Conservation (phyloP, 768 basidiomycete species). For the Suillus americanus region DNA sequence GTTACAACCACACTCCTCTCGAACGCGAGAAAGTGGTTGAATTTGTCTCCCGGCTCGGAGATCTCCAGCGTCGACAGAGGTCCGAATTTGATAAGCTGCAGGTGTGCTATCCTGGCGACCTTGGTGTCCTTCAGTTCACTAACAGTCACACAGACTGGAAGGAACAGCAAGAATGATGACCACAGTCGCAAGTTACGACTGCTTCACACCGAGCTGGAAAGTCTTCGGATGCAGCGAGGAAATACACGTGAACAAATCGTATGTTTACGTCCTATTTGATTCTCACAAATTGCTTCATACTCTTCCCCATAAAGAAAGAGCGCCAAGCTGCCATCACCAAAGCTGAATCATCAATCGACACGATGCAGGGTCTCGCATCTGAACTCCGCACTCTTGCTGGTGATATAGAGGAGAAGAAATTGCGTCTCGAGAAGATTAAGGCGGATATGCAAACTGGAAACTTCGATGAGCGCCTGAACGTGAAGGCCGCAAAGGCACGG, state of each 20-base stretch:
- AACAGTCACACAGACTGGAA: conserved; percentile 41
- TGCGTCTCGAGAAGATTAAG: conserved; percentile 59
- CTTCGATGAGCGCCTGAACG: conserved; percentile 61
- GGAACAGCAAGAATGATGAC: conserved; percentile 56
- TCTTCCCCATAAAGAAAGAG: conserved; percentile 38
- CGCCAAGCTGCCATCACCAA: conserved; percentile 49
- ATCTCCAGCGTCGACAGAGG: conserved; percentile 63
- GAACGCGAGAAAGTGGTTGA: conserved; percentile 71
- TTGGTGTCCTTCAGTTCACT: background rate
- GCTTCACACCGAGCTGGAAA: conserved; percentile 54
- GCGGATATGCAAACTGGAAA: conserved; percentile 56
- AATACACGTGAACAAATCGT: conserved; percentile 61
- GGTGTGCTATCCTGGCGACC: conserved; percentile 35
- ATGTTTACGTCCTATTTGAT: conserved; percentile 17
- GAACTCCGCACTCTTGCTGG: conserved; percentile 52
- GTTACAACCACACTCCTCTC: conserved; percentile 68
- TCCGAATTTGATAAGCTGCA: conserved; percentile 66
- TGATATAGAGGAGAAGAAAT: conserved; percentile 71
- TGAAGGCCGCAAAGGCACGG: conserved; percentile 54
- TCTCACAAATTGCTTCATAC: conserved; percentile 1
- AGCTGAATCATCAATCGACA: conserved; percentile 58
- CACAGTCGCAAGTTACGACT: conserved; percentile 59
- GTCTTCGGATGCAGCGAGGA: conserved; percentile 51
- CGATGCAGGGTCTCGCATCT: conserved; percentile 50
- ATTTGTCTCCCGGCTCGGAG: conserved; percentile 65